These are phyloP conservation scores for Cercospora citrullina DNA, from an alignment of 2,329 filamentous ascomycete genomes.

Conservation along the genomic window DNA sequence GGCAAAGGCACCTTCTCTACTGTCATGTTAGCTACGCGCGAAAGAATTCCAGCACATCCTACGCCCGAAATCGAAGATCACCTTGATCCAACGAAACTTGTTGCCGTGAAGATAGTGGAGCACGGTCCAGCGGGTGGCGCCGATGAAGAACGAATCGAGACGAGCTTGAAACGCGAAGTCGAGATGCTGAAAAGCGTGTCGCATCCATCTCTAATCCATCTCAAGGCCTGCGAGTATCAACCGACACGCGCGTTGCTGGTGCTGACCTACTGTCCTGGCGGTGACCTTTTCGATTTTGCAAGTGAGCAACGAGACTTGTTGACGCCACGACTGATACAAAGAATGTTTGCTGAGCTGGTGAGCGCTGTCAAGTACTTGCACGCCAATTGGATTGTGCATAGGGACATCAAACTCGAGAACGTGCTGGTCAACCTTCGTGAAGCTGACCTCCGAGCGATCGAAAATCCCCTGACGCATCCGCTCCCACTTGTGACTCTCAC, in stretches of 20 bases:
- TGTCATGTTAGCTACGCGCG: conserved; percentile 85
- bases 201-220: conserved; percentile 85
- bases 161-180: conserved; percentile 89
- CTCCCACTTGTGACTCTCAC: conserved; percentile 84
- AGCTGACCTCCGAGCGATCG: conserved; percentile 58
- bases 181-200: conserved; percentile 87
- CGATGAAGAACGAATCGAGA: conserved; percentile 88
- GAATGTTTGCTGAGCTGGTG: conserved; percentile 88
- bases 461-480: conserved; percentile 73
- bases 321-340: conserved; percentile 67
- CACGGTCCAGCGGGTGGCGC: conserved; percentile 91
- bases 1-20: conserved; percentile 95
- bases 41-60: conserved; percentile 51
- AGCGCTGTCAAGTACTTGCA: conserved; percentile 85
- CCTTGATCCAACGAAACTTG: conserved; percentile 73
- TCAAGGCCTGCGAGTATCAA: conserved; percentile 89
- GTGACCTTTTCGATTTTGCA: conserved; percentile 91
- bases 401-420: conserved; percentile 98
- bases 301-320: conserved; percentile 69
- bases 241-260: conserved; percentile 80
- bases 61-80: conserved; percentile 48
- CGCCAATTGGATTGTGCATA: conserved; percentile 81
- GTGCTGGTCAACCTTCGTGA: conserved; percentile 83
- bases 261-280: conserved; percentile 87
- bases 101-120: conserved; percentile 93